phyloP scores from a whole-genome alignment of 2,329 filamentous ascomycete species.

The Colletotrichum tamarilloi region DNA sequence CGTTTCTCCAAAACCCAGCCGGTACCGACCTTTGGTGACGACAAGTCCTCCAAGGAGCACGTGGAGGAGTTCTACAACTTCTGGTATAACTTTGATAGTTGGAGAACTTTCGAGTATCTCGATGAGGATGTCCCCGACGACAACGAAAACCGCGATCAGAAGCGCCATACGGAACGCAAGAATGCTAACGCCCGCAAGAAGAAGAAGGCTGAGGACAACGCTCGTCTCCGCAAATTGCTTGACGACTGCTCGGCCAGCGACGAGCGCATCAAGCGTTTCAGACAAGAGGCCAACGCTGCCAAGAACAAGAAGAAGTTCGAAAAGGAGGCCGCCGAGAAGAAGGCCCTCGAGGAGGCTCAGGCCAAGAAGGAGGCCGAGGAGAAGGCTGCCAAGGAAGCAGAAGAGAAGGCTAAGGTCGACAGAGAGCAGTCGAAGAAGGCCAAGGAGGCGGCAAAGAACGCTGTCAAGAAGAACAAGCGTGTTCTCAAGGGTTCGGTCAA shows the following conservation, averaged over 20 bases:
- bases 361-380: slow-evolving; percentile 88
- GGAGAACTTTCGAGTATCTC: slow-evolving; percentile 97
- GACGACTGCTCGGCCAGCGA: slow-evolving; percentile 87
- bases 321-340: slow-evolving; percentile 91
- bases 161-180: slow-evolving; percentile 98
- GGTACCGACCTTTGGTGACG: slow-evolving; percentile 86
- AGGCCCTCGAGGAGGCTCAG: slow-evolving; percentile 84
- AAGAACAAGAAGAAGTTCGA: slow-evolving; percentile 97
- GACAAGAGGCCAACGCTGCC: slow-evolving; percentile 87
- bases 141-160: slow-evolving; percentile 99
- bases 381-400: slow-evolving; percentile 82
- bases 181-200: slow-evolving; percentile 98
- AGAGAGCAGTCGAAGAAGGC: slow-evolving; percentile 92
- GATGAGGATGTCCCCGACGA: slow-evolving; percentile 99
- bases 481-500: slow-evolving; percentile 93
- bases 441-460: slow-evolving; percentile 98
- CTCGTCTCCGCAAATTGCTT: slow-evolving; percentile 88
- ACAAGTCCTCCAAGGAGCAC: slow-evolving; percentile 86
- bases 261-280: slow-evolving; percentile 98
- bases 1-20: slow-evolving; percentile 94
- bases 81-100: slow-evolving; percentile 99
- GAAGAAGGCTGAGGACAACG: slow-evolving; percentile 98
- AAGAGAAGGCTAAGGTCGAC: slow-evolving; percentile 85
- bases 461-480: slow-evolving; percentile 99
- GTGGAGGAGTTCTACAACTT: slow-evolving; percentile 99